Base-by-base conservation (phyloP, 371 early-diverging fungal genomes). In the Syncephalastrum contaminatum region DNA sequence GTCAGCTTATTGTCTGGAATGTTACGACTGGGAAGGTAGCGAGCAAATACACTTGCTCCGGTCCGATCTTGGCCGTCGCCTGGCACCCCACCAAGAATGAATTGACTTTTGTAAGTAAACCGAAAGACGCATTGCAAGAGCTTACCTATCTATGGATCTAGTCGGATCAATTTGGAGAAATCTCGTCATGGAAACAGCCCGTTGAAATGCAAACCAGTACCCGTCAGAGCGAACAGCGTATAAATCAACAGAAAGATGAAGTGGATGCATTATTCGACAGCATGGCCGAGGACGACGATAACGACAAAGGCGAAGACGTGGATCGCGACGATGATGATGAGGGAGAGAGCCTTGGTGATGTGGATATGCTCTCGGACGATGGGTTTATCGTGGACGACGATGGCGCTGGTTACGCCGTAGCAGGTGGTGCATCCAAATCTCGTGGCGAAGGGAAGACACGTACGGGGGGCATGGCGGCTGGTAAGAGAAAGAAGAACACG, bases 301-400 rank as follows among this genome's bases (percentile, higher is more conserved):
- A 56, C n/a, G 58, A 44, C 21, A 30, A 51, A n/a, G 63, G 51
- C 18, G 53, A 51, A 36, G 56, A 27, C 22, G 43, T 18, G 4
- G 60, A 56, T 40, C 36, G 40, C 10, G 43, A 43, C n/a, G 53
- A 53, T 1, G 60, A 46, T 19, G 52, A 55, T 21, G 56, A 53
- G 40, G 27, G 39, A 27, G 53, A 58, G 30, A 51, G 40, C 25
- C 43, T 48, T 4, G 52, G 39, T 4, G 59, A 51, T 18, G 54
- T 69, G 14, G 65, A 69, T 25, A 58, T 61, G 58, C 30, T 59
- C 27, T 62, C 62, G 16, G 58, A 58, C 15, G 61, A 62, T 48
- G 64, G 59, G 43, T 59, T 68, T 48, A 64, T 67, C 15, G 58
- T 87, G 2, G 94, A 95, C 58, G 96, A 95, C 62, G 94, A 94